Conservation (phyloP, 148 eudicot species). For the Diospyros lotus region DNA sequence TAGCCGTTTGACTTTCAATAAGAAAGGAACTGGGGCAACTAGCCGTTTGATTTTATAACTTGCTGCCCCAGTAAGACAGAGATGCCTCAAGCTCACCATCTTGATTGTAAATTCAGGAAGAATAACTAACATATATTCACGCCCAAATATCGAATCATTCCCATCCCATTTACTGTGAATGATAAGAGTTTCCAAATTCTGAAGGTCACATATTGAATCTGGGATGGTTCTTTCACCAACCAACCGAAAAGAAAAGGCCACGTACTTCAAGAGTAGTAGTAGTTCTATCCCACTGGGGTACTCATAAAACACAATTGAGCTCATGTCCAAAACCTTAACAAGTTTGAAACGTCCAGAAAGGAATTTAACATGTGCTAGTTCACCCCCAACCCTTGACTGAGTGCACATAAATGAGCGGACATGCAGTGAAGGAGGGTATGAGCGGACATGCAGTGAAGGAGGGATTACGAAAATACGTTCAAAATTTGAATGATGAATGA, state of each 20-base stretch:
- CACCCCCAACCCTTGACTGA: not conserved
- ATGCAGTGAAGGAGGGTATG: too few species aligned
- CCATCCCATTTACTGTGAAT: not conserved
- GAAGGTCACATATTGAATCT: not conserved
- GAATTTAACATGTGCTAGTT: not conserved
- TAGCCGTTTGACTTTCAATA: too few species aligned
- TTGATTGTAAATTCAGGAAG: not conserved
- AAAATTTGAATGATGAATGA: not conserved
- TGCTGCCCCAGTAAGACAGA: not conserved
- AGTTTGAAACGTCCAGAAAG: not conserved
- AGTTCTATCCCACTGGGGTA: not conserved
- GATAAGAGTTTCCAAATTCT: conserved; percentile 10
- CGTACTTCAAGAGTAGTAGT: conserved; percentile 7
- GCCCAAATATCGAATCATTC: too few species aligned
- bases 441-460: not conserved
- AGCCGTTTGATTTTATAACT: too few species aligned
- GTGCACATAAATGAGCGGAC: conserved; percentile 13
- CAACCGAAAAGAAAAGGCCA: not conserved
- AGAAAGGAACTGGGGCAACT: too few species aligned
- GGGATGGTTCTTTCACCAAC: not conserved
- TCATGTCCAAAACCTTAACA: conserved; percentile 13
- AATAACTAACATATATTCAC: not conserved
- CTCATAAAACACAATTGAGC: not conserved
- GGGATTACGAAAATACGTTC: not conserved
- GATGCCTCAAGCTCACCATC: not conserved